phyloP scores from a whole-genome alignment of 2,329 filamentous ascomycete species.

The Alternaria infectoria region DNA sequence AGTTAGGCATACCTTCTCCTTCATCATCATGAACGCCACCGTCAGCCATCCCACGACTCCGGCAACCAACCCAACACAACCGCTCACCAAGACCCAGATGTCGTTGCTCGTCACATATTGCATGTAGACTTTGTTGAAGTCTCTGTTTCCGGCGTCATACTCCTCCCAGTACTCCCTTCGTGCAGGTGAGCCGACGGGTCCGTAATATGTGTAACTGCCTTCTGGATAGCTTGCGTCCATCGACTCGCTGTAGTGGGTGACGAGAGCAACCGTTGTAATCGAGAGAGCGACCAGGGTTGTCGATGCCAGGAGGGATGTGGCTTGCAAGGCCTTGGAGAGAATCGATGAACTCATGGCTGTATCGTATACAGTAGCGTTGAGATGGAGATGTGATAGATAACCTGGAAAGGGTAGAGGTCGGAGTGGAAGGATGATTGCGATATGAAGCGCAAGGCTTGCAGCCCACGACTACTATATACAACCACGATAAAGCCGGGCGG shows the following conservation, averaged over 20 bases:
- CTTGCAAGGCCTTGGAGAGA: not conserved
- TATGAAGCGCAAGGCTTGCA: not conserved
- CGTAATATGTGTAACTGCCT: not conserved
- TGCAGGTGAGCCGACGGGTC: not conserved
- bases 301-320: not conserved
- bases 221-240: not conserved
- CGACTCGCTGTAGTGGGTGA: not conserved
- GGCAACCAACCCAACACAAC: not conserved
- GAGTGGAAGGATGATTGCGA: not conserved
- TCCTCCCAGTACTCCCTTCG: not conserved
- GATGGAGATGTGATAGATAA: not conserved
- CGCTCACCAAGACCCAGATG: not conserved
- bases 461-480: not conserved
- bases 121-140: not conserved
- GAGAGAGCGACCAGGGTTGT: constrained; percentile 1
- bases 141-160: not conserved
- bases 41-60: not conserved
- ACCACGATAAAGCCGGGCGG: not conserved
- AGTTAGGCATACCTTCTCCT: not conserved
- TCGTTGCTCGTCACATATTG: not conserved
- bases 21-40: not conserved
- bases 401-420: too few species aligned
- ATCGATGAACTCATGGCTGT: not conserved
- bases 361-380: not conserved
- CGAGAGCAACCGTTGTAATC: not conserved